A percentile compares a stretch with the other conserved stretches of the same genome.
Evolutionary conservation across 116 monocot species (phyloP).

Genomic region (Zostera marina): DNA sequence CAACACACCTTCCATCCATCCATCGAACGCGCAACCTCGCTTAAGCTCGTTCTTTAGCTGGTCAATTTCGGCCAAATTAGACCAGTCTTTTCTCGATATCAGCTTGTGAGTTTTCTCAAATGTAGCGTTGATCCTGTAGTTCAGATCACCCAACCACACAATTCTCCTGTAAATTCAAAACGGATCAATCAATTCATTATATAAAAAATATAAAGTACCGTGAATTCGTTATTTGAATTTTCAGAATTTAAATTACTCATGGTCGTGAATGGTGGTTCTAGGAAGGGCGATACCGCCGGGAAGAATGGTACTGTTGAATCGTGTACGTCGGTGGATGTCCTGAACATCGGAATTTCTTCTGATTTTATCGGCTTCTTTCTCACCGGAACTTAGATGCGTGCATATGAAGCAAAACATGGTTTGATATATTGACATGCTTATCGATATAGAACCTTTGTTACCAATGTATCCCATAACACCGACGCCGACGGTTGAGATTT

Average conservation of each 20-base stretch:
- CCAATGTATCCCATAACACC: constrained; percentile 68
- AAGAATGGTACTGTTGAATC: constrained; percentile 24
- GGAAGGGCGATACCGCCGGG: constrained; percentile 22
- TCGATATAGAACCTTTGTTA: constrained; percentile 33
- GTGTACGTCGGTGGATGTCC: constrained; percentile 21
- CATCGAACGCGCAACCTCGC: constrained; percentile 68
- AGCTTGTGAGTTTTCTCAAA: constrained; percentile 61
- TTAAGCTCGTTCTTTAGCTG: constrained; percentile 68
- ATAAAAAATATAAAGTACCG: no score
- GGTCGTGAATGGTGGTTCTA: constrained; percentile 36
- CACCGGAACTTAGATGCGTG: constrained; percentile 13
- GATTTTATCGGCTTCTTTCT: constrained; percentile 9
- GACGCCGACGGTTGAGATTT: constrained; percentile 53
- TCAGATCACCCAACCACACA: constrained; percentile 87
- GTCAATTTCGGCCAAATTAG: constrained; percentile 52
- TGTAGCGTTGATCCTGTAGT: constrained; percentile 73
- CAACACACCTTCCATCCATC: constrained; percentile 80
- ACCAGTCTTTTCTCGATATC: constrained; percentile 48
- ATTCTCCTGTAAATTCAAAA: constrained; percentile 49
- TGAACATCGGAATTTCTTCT: constrained; percentile 14
- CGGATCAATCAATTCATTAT: no score
- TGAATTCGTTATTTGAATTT: no score
- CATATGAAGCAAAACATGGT: constrained; percentile 17
- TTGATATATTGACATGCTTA: constrained; percentile 20
- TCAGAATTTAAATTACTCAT: constrained; percentile 35